Evolutionary conservation across 176 grass and related monocot species (phyloP), one percentile per base, ranked within the genome.

Genomic region (Chrysopogon serrulatus): DNA sequence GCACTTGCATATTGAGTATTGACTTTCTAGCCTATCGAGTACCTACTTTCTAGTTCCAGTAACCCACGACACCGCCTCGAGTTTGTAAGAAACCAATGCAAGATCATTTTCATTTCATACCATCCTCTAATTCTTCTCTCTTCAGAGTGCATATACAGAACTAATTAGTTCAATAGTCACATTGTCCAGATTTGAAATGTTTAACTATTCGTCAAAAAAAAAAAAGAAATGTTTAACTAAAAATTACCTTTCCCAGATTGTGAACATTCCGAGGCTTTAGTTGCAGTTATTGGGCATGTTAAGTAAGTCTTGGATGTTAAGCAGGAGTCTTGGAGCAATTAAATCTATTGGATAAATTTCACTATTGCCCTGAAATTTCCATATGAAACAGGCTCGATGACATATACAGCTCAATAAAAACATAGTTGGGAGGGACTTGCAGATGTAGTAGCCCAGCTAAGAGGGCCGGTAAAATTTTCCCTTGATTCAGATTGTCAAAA

Each of bases 401-500:
- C 70, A 73, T 2, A 73, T 2, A 34, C 41, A 74, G 41, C 14
- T 65, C 16, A 6, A 19, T 8, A 15, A 16, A 80, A 84, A 21
- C 32, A n/a, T n/a, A 56, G 21, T 23, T 51, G 9, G 37, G 69
- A 21, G 9, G 37, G 69, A 21, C 36, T 65, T 53, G 28, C 11
- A 19, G 17, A 30, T 5, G 24, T 67, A 69, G 24, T 67, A 69
- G 3, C 51, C 51, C 51, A 56, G 51, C 11, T 61, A 27, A 35
- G 34, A 36, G 31, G n/a, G 1, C 4, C 0, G 35, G 8, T 12
- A 82, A 77, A 71, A 73, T 13, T 9, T 72, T 7, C 40, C 2
- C 18, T 24, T 35, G 6, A 68, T 43, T 68, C 59, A 41, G 31
- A 49, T 62, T 75, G 32, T 59, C 88, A 87, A 87, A 87, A 87